phyloP scores from a whole-genome alignment of 192 early-diverging fungal species.

The Linnemannia exigua region DNA sequence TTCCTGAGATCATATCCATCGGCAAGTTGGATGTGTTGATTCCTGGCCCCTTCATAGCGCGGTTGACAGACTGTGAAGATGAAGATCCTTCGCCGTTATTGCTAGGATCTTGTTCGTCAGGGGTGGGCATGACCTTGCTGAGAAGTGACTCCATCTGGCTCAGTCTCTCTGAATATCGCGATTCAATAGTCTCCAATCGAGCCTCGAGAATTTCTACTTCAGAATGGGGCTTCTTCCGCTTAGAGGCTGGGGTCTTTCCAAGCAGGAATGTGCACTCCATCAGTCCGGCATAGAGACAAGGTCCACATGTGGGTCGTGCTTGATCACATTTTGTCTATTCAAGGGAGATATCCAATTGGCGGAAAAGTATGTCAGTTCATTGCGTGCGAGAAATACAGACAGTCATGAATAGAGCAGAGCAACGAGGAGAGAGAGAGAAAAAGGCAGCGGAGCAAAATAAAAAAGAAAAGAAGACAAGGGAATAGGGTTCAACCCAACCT shows the following conservation, averaged over 20 bases:
- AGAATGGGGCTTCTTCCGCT: conserved; percentile 51
- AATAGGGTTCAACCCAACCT: conserved; percentile 7
- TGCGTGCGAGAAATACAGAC: neutral
- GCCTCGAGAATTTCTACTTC: conserved; percentile 54
- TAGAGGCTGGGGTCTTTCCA: conserved; percentile 51
- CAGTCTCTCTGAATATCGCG: conserved; percentile 44
- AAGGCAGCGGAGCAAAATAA: conserved; percentile 7
- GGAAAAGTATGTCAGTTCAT: neutral
- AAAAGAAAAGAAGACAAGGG: neutral
- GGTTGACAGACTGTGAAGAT: conserved; percentile 5
- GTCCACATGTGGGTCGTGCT: conserved; percentile 52
- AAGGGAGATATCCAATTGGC: neutral
- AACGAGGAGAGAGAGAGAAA: neutral
- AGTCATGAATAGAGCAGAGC: neutral
- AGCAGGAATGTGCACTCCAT: conserved; percentile 56
- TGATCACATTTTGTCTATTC: conserved; percentile 55
- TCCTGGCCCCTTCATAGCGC: neutral
- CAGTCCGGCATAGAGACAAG: conserved; percentile 53
- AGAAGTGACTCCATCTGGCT: conserved; percentile 52
- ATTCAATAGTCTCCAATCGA: conserved; percentile 48
- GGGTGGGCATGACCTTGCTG: conserved; percentile 57
- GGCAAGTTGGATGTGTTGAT: conserved; percentile 12
- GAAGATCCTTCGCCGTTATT: conserved; percentile 14
- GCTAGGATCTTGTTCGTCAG: neutral
- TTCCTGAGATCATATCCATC: conserved; percentile 13